Evolutionary conservation across 192 early-diverging fungal species (phyloP), one percentile per base, ranked within the genome.

Genomic region (Coemansia sp.): DNA sequence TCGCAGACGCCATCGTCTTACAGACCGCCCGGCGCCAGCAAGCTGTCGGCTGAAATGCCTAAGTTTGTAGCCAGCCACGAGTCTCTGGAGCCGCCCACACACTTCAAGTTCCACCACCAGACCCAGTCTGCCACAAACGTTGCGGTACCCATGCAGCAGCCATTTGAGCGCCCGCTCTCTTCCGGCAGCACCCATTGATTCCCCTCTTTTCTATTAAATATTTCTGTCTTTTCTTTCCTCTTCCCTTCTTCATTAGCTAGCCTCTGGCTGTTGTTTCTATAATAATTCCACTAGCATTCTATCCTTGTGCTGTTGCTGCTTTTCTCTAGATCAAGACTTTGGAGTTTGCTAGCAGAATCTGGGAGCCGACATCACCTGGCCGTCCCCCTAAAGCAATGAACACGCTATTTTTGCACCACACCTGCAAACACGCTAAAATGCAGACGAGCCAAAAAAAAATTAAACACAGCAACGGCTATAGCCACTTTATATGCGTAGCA

Each of bases 81-180:
- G 32, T 32, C 4, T 16, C 40, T 68, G 68, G 53, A 44, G 61
- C 71, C 77, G 12, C 72, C 73, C 11, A 37, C 71, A 12, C 65
- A 41, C 5, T 45, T 81, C 23, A 56, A 67, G 6, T 72, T 74
- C 60, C 69, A 75, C 43, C 78, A 81, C 39, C 73, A 71, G 39
- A 74, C 66, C 67, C 73, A 70, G 49, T 81, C 78, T 16, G 64
- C 69, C 10, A 61, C 65, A 9, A 72, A 77, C 58, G 53, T 75
- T 21, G 47, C 16, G 2, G 42, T 65, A 4, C 21, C 70, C 15
- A 16, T 45, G 26, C 19, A 23, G 2, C 8, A 7, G 39, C 59
- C 15, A 9, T 39, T 58, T 15, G 56, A 41, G 41, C 53, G 69
- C 0, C 62, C 63, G 6, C 54, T 53, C 13, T 71, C 69, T 41